Evolutionary conservation across 768 basidiomycete genomes (phyloP).

Genomic region (Sutorius australiensis): DNA sequence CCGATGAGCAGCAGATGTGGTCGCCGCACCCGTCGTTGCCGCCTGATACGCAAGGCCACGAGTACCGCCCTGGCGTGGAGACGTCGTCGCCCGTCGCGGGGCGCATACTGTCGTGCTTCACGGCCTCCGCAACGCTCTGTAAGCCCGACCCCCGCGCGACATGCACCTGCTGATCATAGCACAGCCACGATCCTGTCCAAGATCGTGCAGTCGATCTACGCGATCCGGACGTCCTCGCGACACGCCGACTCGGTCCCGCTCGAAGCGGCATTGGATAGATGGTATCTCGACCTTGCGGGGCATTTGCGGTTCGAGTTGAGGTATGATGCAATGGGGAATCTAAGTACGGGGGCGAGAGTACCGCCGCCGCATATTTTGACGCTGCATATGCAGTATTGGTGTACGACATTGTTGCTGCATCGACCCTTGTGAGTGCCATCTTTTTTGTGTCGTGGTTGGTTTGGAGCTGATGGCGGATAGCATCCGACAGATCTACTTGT

Average conservation of each 20-base stretch:
- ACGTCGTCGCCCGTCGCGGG: conserved; percentile 36
- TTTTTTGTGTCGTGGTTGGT: not conserved
- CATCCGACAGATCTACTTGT: conserved; percentile 26
- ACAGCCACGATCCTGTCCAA: conserved; percentile 65
- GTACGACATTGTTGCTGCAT: conserved; percentile 67
- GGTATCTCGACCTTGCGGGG: conserved; percentile 68
- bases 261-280: conserved; percentile 65
- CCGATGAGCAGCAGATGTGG: conserved; percentile 64
- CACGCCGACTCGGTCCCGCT: conserved; percentile 54
- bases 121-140: conserved; percentile 71
- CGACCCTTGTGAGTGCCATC: conserved; percentile 64
- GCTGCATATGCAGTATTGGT: conserved; percentile 87
- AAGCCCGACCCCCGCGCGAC: conserved; percentile 22
- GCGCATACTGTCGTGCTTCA: conserved; percentile 69
- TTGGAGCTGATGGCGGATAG: conserved; percentile 15
- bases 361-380: conserved; percentile 66
- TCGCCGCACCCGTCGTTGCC: conserved; percentile 38
- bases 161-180: not conserved
- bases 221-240: conserved; percentile 55
- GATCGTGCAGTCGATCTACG: conserved; percentile 69
- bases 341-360: conserved; percentile 20
- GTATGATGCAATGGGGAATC: conserved; percentile 33
- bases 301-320: conserved; percentile 63
- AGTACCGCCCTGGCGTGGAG: conserved; percentile 21
- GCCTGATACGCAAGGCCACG: conserved; percentile 30